Evolutionary conservation across 495 filamentous ascomycete species (phyloP), one percentile per base, ranked within the genome.

Genomic region (Melanomma pulvis-pyrius): DNA sequence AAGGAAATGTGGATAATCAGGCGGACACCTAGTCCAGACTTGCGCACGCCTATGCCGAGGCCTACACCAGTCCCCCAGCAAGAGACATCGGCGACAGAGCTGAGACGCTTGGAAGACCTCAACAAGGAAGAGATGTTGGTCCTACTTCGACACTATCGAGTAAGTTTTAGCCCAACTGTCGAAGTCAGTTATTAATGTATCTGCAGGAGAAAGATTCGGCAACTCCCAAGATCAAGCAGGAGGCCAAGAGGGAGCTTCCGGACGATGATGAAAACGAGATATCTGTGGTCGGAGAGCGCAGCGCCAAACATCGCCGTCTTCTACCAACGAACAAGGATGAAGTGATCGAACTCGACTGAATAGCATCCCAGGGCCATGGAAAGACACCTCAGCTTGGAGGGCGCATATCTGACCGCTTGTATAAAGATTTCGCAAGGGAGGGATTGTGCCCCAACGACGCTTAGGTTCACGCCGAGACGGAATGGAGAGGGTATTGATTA

Each of bases 1-100:
- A 57, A 64, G 30, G 32, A 12, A 17, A 24, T 56, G n/a, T n/a
- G 32, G 8, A 25, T 64, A 8, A 26, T 64, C 29, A 51, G 28
- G 17, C 50, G 61, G 5, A 44, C 61, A 22, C 61, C 61, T 3
- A 56, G 15, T 19, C 61, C 61, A 6, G n/a, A 12, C 24, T 30
- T 29, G 8, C 32, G 46, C 30, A 29, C 39, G 24, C 17, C 34
- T 41, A 41, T 8, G 34, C 17, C 34, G 8, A 8, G 8, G 17
- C 8, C 34, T 8, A 41, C 8, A 41, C 34, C 8, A 41, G 34
- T 8, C 8, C 34, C 34, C 8, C 34, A 41, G 34, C 34, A n/a
- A n/a, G n/a, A n/a, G n/a, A 41, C 34, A 41, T 8, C 34, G 34
- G 8, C 34, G 34, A 41, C 8, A 8, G 17, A 41, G 17, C 8